A percentile compares a stretch with the other conserved stretches of the same genome.
These are phyloP conservation scores for Solanum habrochaites DNA, from an alignment of 257 asterid species.

Conservation along the genomic window DNA sequence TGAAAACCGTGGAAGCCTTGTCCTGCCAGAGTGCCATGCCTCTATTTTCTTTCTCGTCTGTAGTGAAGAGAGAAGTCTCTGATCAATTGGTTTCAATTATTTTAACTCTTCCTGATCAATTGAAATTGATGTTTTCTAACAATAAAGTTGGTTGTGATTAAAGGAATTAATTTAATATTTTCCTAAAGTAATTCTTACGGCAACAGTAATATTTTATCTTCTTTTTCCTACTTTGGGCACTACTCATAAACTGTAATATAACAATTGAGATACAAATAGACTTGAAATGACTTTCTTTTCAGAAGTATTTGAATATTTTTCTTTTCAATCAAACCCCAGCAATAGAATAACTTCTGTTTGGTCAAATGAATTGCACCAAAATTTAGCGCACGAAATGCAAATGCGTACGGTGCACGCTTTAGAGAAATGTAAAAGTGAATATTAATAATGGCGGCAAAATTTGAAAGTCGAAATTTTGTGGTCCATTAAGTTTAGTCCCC, in stretches of 20 bases:
- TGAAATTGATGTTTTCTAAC: not conserved
- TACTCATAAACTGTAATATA: not conserved
- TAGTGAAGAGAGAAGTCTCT: not conserved
- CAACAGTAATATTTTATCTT: not conserved
- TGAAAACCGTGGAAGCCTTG: not conserved
- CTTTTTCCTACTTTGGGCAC: not conserved
- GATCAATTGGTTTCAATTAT: not conserved
- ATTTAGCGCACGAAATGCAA: not conserved
- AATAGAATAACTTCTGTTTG: not conserved
- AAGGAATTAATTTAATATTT: not conserved
- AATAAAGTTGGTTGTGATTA: not conserved
- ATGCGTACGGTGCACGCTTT: not conserved
- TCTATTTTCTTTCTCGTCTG: not conserved
- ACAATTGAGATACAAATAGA: not conserved
- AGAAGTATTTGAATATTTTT: not conserved
- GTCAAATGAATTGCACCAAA: not conserved
- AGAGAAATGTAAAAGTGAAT: not conserved
- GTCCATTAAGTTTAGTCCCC: not conserved
- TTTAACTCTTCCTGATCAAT: not conserved
- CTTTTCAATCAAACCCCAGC: not conserved
- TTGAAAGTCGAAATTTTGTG: not conserved
- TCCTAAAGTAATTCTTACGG: not conserved
- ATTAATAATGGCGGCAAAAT: not conserved
- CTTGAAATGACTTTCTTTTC: not conserved
- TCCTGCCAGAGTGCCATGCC: not conserved